phyloP scores from a whole-genome alignment of 495 filamentous ascomycete species.

The Aspergillus carlsbadensis region DNA sequence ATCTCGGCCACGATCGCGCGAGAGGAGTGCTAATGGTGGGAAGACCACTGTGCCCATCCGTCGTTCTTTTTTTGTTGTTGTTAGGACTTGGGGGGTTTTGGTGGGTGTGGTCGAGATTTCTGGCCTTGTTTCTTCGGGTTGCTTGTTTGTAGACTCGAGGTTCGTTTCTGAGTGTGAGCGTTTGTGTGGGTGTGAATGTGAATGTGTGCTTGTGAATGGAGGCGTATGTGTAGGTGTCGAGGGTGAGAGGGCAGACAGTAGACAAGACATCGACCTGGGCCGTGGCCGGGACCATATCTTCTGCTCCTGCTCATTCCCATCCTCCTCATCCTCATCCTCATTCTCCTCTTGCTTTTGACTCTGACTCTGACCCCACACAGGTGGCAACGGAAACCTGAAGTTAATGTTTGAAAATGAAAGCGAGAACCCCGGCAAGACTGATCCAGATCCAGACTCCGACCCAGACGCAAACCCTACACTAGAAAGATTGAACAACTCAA shows the following conservation, averaged over 20 bases:
- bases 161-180: not conserved
- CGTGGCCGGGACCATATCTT: no score
- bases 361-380: not conserved
- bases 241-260: not conserved
- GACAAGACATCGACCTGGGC: constrained; percentile 2
- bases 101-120: no score
- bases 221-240: not conserved
- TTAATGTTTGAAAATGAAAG: constrained; percentile 6
- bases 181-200: not conserved
- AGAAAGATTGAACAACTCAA: constrained; percentile 23
- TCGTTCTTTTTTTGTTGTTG: constrained; percentile 13
- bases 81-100: not conserved
- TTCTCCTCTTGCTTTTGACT: not conserved
- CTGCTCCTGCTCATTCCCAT: no score
- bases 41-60: constrained; percentile 18
- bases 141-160: not conserved
- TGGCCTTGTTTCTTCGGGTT: no score
- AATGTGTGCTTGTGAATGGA: not conserved
- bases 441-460: constrained; percentile 2
- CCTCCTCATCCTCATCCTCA: no score
- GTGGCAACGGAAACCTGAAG: constrained; percentile 5
- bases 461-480: not conserved
- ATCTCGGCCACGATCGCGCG: not conserved
- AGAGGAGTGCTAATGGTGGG: constrained; percentile 2
- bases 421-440: not conserved